Evolutionary conservation across 73 alveolate genomes (phyloP).

Genomic region (Paramecium sonneborni): DNA sequence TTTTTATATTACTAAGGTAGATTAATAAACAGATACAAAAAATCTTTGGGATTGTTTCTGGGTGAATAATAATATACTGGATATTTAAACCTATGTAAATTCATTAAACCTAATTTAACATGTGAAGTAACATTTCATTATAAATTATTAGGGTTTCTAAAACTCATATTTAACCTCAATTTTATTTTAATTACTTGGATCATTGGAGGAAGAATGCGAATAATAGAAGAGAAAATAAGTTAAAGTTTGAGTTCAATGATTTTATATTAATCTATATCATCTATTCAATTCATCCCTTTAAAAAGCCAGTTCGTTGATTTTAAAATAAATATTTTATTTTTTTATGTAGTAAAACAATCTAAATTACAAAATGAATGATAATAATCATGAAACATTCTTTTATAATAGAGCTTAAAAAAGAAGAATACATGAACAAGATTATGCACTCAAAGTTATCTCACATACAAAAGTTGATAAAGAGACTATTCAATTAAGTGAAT

Average conservation of each 20-base stretch:
- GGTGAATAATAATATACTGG: not conserved
- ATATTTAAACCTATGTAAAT: not conserved
- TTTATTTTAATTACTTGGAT: not conserved
- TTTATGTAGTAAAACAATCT: not conserved
- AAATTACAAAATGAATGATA: not conserved
- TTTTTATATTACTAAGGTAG: slow-evolving; percentile 12
- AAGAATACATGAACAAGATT: slow-evolving; percentile 25
- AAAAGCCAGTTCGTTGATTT: no score
- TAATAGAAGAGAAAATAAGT: not conserved
- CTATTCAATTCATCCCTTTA: no score
- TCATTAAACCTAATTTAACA: slow-evolving; percentile 1
- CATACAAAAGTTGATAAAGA: not conserved
- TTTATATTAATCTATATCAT: no score
- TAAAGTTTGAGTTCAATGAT: not conserved
- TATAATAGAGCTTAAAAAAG: not conserved
- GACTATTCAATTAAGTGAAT: not conserved
- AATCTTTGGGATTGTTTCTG: not conserved
- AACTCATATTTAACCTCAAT: not conserved
- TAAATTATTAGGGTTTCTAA: not conserved
- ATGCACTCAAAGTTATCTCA: not conserved
- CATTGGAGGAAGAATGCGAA: not conserved
- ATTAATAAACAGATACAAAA: slow-evolving; percentile 1
- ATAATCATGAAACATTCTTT: not conserved
- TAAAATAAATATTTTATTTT: no score
- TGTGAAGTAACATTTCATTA: not conserved